These are phyloP conservation scores for Ephemerocybe angulata DNA, from an alignment of 768 basidiomycete species.

Conservation along the genomic window DNA sequence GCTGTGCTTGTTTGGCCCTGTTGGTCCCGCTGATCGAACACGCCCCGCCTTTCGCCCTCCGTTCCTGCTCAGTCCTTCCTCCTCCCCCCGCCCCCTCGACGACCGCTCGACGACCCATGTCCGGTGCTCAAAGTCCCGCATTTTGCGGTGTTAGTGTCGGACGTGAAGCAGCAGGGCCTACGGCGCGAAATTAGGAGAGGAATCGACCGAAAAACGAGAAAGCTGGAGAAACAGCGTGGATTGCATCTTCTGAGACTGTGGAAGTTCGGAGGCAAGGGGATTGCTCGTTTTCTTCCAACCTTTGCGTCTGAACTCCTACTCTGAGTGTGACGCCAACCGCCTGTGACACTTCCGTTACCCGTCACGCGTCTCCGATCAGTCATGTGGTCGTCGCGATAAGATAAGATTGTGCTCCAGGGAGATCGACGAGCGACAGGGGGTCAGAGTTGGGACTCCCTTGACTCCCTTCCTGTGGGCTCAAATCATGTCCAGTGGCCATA, in stretches of 20 bases:
- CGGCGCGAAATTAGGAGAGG: not conserved
- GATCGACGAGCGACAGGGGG: no score
- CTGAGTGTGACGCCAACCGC: not conserved
- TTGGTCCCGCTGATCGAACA: constrained; percentile 8
- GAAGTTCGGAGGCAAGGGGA: constrained; percentile 9
- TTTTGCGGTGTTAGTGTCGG: not conserved
- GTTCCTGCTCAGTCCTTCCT: not conserved
- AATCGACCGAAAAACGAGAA: not conserved
- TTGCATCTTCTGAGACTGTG: constrained; percentile 10
- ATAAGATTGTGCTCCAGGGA: no score
- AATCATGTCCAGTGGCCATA: no score
- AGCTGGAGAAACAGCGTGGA: constrained; percentile 2
- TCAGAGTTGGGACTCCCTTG: no score
- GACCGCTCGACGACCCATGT: not conserved
- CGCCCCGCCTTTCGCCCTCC: not conserved
- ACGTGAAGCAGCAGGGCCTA: not conserved
- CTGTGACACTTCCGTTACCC: no score
- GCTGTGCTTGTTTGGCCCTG: not conserved
- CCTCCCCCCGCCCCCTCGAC: not conserved
- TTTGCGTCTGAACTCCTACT: not conserved
- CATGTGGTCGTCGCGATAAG: no score
- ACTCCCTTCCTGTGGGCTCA: no score
- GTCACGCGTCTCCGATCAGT: no score
- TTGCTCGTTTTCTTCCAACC: constrained; percentile 2
- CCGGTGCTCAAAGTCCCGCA: not conserved